Percentiles rank a stretch among this genome's conserved stretches.
phyloP scores from a whole-genome alignment of 202 grass and related monocot genomes.

The Setaria italica region DNA sequence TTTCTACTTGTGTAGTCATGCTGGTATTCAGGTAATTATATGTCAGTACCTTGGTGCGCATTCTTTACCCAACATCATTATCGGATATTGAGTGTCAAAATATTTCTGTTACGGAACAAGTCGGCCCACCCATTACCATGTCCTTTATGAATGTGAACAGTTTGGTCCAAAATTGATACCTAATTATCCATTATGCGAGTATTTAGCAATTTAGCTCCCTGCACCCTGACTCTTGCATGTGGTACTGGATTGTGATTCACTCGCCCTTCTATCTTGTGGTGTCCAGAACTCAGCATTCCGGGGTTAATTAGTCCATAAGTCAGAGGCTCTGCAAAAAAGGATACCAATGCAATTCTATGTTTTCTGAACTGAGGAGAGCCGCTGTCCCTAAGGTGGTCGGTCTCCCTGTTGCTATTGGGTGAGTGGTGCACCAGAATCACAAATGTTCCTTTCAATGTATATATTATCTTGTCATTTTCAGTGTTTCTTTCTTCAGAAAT shows the following conservation, averaged over 20 bases:
- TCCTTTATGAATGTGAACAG: conserved; percentile 35
- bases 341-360: conserved; percentile 23
- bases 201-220: no score
- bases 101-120: conserved; percentile 67
- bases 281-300: not conserved
- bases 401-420: not conserved
- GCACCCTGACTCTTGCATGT: not conserved
- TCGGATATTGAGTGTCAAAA: conserved; percentile 8
- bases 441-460: not conserved
- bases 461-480: conserved; percentile 22
- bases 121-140: conserved; percentile 79
- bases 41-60: no score
- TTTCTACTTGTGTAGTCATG: conserved; percentile 88
- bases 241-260: not conserved
- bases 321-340: not conserved
- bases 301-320: not conserved
- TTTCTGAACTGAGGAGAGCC: conserved; percentile 8
- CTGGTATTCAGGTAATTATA: conserved; percentile 59
- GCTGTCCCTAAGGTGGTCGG: not conserved
- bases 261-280: not conserved
- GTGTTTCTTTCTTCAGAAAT: not conserved
- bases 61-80: not conserved
- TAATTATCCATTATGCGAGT: no score
- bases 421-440: not conserved
- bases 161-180: no score